Base-by-base conservation (phyloP, 176 grass and related monocot species). In the Poa annua region DNA sequence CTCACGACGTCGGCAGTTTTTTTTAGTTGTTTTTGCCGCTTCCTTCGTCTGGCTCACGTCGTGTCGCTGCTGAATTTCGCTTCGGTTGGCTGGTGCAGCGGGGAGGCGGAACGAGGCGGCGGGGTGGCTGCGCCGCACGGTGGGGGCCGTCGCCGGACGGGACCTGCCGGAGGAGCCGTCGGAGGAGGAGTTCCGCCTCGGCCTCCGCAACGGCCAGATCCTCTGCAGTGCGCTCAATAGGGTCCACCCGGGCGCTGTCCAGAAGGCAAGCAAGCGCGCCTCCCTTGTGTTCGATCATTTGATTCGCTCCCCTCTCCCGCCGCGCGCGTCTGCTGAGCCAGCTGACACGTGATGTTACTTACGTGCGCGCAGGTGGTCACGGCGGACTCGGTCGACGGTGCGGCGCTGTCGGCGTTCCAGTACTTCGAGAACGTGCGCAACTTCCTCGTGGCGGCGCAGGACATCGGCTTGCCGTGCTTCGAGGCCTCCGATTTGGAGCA, bases 371-470 rank as follows among this genome's bases (percentile, higher is more conserved):
- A 99, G 96, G 96, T 99, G 71, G 96, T 99, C 53, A 88, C 89
- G 35, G 91, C 91, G n/a, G 96, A 99, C 65, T 85, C 96, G 39
- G 79, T 96, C 66, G 96, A 99, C 87, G 96, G 93, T 53, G 91
- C 96, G n/a, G 96, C 96, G 25, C 78, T 99, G 75, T 99, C 88
- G n/a, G 96, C 93, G 44, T 96, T 88, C 90, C 96, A 99, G 81
- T 99, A 99, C 86, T 99, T 99, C 85, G 96, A 99, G 91, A 99
- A 99, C 78, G 93, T 99, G 74, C 94, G 96, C 78, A 99, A 99
- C 76, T 99, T 99, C 83, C 96, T 99, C 53, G 91, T 92, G 44
- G 87, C 93, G 60, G 89, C 89, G 80, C 93, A 94, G 89, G 93
- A 96, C 48, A 88, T 99, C 74, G 93, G 89, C 38, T 71, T 99